These are phyloP conservation scores for Nakazawaea wyomingensis DNA, from an alignment of 805 yeast genomes.

Conservation along the genomic window DNA sequence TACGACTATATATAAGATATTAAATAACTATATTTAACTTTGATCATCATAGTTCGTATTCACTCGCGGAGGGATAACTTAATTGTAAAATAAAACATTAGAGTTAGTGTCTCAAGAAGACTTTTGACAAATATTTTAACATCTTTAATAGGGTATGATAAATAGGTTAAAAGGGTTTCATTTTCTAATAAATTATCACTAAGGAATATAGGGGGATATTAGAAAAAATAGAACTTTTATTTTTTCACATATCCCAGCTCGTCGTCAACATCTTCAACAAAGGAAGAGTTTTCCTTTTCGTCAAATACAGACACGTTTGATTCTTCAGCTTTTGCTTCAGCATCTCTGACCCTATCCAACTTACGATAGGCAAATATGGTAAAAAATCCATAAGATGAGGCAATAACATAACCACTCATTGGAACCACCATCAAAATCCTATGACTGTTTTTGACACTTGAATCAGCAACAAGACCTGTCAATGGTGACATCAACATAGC, in stretches of 20 bases:
- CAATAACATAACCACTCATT: conserved; percentile 21
- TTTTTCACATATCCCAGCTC: neutral
- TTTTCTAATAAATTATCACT: no score
- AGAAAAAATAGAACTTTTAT: neutral
- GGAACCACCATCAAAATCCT: conserved; percentile 21
- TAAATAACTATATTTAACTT: no score
- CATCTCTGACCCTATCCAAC: neutral
- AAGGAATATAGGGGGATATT: no score
- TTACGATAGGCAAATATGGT: conserved; percentile 10
- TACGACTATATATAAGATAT: no score
- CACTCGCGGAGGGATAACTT: no score
- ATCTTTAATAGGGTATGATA: no score
- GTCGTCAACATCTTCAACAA: conserved; percentile 4
- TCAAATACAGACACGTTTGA: neutral
- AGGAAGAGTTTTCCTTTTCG: conserved; percentile 9
- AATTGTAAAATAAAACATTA: no score
- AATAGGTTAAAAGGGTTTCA: no score
- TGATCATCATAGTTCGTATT: no score
- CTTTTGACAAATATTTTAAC: no score
- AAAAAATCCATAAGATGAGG: conserved; percentile 21
- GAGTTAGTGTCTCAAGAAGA: no score
- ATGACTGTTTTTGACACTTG: conserved; percentile 16
- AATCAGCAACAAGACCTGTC: conserved; percentile 22
- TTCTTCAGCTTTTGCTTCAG: neutral
- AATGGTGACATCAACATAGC: conserved; percentile 21